Conservation (phyloP, 2,329 filamentous ascomycete species). For the Colletotrichum sp. region DNA sequence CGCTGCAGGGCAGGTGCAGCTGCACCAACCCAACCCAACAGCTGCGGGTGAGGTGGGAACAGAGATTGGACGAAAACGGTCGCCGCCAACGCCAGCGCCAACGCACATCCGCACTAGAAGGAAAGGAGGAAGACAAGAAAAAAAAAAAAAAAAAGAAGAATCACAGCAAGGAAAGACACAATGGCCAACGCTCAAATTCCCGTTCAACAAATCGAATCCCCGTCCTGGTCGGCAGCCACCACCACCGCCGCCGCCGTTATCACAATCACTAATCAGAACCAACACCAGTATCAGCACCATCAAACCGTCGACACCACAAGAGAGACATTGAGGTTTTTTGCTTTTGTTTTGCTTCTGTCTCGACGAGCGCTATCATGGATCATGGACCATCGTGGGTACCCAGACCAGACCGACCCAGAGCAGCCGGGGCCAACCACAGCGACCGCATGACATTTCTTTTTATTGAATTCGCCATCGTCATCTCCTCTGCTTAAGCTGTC, state of each 20-base stretch:
- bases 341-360: neutral
- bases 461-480: conserved; percentile 4
- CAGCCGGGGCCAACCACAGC: neutral
- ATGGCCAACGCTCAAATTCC: neutral
- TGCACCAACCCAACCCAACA: neutral
- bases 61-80: conserved; percentile 9
- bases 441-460: conserved; percentile 13
- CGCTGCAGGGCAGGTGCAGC: neutral
- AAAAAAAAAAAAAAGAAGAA: neutral
- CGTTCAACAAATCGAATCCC: neutral
- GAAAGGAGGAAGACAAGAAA: neutral
- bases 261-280: neutral
- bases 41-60: neutral
- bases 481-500: neutral
- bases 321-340: neutral
- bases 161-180: neutral
- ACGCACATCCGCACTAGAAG: neutral
- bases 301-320: neutral
- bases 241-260: neutral
- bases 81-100: conserved; percentile 9
- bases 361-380: neutral
- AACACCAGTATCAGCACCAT: neutral
- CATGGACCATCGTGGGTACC: neutral
- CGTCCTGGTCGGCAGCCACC: neutral
- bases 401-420: neutral